Base-by-base conservation (phyloP, 495 filamentous ascomycete species). In the Trichoderma virens region DNA sequence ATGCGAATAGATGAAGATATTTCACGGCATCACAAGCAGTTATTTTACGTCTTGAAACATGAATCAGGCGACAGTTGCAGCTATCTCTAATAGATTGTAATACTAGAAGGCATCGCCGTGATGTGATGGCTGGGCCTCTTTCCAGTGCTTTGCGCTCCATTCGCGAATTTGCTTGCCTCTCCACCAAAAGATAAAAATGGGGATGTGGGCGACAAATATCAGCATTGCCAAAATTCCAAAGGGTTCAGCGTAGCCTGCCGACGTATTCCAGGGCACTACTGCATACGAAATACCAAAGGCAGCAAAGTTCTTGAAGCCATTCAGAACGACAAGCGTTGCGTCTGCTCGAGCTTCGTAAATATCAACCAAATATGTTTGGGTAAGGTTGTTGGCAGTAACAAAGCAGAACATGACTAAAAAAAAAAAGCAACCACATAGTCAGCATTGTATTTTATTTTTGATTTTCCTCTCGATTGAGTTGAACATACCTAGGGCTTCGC, bases 301-400 rank as follows among this genome's bases (percentile, higher is more conserved):
- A 45, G 41, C 41, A 45, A 45, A 45, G 41, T 45, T 45, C 41
- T 45, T 45, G 41, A 45, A 45, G 41, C 41, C 41, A 45, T 45
- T 45, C 41, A 45, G 16, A 3, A 45, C 41, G 41, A 45, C 41
- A 45, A 45, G 41, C 16, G 41, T 45, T 3, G 41, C 41, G 41
- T 45, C 41, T 45, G 41, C 41, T 45, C 41, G 41, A 3, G 41
- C 41, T 45, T 45, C 41, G 41, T 45, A 45, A 16, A 45, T 45
- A 45, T 45, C 41, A 13, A 45, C 41, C 41, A 45, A 45, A n/a
- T 45, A 45, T 45, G 41, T 45, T n/a, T 45, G 41, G 41, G 41
- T 45, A 3, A 45, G 41, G 18, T 45, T 45, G 18, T 45, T 45
- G 16, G 41, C 41, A 13, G 41, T 45, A 14, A 45, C 41, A n/a